A percentile compares a stretch with the other conserved stretches of the same genome.
Evolutionary conservation across 2,329 filamentous ascomycete genomes (phyloP).

Genomic region (Hypoxylon sp.): DNA sequence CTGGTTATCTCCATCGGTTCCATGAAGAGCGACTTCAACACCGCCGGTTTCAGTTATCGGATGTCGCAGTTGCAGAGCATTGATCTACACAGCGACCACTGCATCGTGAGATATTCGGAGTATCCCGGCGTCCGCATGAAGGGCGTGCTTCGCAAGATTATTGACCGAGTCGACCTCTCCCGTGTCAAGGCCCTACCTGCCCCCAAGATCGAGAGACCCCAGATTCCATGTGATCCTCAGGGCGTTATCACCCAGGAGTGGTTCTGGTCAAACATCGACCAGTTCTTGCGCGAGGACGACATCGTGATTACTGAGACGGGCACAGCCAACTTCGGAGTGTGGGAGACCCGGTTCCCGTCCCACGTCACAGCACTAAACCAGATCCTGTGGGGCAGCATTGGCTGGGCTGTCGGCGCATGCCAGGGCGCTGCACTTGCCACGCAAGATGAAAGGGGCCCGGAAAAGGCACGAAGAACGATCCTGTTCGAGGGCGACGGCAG

Average conservation of each 20-base stretch:
- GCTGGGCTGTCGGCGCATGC: constrained; percentile 71
- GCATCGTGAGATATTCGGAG: constrained; percentile 81
- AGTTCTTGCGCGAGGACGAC: constrained; percentile 80
- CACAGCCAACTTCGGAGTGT: constrained; percentile 89
- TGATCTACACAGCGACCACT: constrained; percentile 82
- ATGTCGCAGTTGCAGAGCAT: constrained; percentile 84
- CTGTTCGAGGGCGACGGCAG: constrained; percentile 92
- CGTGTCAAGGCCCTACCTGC: constrained; percentile 70
- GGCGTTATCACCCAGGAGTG: constrained; percentile 75
- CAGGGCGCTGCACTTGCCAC: constrained; percentile 80
- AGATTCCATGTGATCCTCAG: constrained; percentile 56
- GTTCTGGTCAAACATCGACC: constrained; percentile 83
- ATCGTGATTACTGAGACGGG: constrained; percentile 90
- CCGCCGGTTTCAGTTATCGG: constrained; percentile 84
- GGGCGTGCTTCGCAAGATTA: constrained; percentile 80
- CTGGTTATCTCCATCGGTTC: constrained; percentile 79
- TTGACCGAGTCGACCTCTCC: constrained; percentile 69
- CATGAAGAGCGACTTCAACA: constrained; percentile 82
- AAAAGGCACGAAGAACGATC: constrained; percentile 72
- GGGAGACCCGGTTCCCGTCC: constrained; percentile 84
- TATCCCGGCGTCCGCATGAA: constrained; percentile 85
- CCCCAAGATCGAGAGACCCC: constrained; percentile 66
- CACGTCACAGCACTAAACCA: constrained; percentile 86
- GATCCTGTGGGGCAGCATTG: constrained; percentile 79
- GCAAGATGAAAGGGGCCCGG: constrained; percentile 69